Base-by-base conservation (phyloP, 768 basidiomycete genomes). In the Jaapia argillacea region DNA sequence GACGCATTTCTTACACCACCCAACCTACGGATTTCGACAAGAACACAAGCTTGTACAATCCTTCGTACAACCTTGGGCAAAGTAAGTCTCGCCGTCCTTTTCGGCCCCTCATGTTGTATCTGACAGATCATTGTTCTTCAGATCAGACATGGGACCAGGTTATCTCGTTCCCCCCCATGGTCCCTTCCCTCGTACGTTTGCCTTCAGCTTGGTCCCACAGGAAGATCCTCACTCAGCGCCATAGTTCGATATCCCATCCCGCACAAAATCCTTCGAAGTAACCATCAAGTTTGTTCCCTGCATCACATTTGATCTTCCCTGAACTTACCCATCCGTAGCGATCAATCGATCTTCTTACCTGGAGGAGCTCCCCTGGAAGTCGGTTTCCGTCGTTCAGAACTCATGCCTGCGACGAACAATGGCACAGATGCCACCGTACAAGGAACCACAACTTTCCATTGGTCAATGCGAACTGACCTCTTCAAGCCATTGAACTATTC, bases 371-470 rank as follows among this genome's bases (percentile, higher is more conserved):
- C 54, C 3, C 71, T 74, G 0, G 77, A 80, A 53, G 59, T 56
- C 35, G 76, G 77, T 5, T 79, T 79, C 60, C 66, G 75, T 13
- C 67, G 75, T 23, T 75, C 76, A 1, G 79, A 81, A 45, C 53
- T 81, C 45, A 75, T 80, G 44, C 74, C 77, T 0, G 66, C 72
- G 46, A 62, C 57, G 27, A 57, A 69, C 22, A 64, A 65, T 49
- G 57, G 64, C 20, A 51, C 63, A 6, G 60, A 57, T 33, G 54
- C 76, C 37, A 57, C 67, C 44, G 52, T 57, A 1, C 48, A 60
- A 4, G 69, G 67, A 23, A 63, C 60, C 6, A 69, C 66, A 1
- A 66, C 62, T 22, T 77, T 74, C 57, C 70, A 76, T 48, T 70
- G 74, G 40, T 72, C 71, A 6, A 62, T 79, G 45, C 59, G 60